phyloP scores from a whole-genome alignment of 1,139 yeast species.

The Wickerhamomyces sp. region DNA sequence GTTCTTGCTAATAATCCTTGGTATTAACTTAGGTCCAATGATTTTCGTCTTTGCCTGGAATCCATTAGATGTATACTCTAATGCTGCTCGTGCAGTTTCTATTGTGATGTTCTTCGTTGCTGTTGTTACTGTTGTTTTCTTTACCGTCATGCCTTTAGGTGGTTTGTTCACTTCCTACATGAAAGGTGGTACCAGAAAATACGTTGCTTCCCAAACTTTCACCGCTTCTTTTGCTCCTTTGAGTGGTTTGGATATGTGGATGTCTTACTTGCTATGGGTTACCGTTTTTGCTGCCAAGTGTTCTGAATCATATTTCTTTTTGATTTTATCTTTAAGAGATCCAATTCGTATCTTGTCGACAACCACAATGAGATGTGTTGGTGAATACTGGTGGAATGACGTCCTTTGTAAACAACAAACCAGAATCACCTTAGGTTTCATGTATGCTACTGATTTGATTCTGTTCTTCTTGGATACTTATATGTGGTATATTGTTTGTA shows the following conservation, averaged over 20 bases:
- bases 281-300: conserved; percentile 86
- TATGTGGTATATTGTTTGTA: conserved; percentile 95
- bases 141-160: conserved; percentile 94
- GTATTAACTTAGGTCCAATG: conserved; percentile 78
- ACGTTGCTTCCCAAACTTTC: conserved; percentile 91
- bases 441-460: conserved; percentile 87
- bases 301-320: conserved; percentile 87
- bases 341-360: conserved; percentile 76
- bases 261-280: conserved; percentile 89
- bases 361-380: conserved; percentile 71
- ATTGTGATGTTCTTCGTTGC: conserved; percentile 91
- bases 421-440: conserved; percentile 81
- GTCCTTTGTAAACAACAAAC: conserved; percentile 80
- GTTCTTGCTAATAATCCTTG: conserved; percentile 64
- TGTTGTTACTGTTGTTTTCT: conserved; percentile 75
- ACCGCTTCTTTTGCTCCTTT: conserved; percentile 87
- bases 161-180: conserved; percentile 92
- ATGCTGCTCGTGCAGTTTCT: conserved; percentile 76
- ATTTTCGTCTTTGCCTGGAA: conserved; percentile 84
- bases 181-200: conserved; percentile 83
- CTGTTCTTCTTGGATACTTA: conserved; percentile 98
- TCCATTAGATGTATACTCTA: conserved; percentile 62
- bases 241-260: conserved; percentile 90
- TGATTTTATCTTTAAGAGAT: conserved; percentile 87
- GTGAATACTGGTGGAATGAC: conserved; percentile 86